phyloP scores from a whole-genome alignment of 495 filamentous ascomycete genomes.

The Umbilicaria muhlenbergii region DNA sequence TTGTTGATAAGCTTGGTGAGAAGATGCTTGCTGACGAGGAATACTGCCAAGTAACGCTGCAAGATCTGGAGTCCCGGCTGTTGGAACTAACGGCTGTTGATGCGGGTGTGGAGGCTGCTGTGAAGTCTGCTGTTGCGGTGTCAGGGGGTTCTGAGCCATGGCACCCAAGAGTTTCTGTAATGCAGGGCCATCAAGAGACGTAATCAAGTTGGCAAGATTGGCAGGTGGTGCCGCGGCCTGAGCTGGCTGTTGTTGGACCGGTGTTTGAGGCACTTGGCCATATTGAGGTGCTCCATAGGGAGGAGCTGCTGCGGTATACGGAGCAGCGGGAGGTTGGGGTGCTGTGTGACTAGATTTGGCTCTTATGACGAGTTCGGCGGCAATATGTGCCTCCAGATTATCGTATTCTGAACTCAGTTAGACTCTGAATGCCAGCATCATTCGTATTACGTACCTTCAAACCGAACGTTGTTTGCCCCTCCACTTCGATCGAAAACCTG shows the following conservation, averaged over 20 bases:
- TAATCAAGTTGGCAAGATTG: conserved; percentile 40
- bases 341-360: conserved; percentile 46
- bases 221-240: conserved; percentile 13
- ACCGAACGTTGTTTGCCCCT: conserved; percentile 55
- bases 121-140: conserved; percentile 8
- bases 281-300: conserved; percentile 29
- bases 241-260: conserved; percentile 17
- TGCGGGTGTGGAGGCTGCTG: conserved; percentile 28
- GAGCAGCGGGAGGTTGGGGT: conserved; percentile 22
- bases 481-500: conserved; percentile 72
- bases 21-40: conserved; percentile 21
- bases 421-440: background rate
- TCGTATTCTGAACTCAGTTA: conserved; percentile 47
- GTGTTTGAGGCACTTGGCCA: conserved; percentile 7
- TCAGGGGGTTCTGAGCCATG: conserved; percentile 25
- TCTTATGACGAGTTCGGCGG: conserved; percentile 63
- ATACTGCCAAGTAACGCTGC: conserved; percentile 40
- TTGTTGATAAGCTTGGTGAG: conserved; percentile 14
- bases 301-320: conserved; percentile 27
- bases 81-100: conserved; percentile 24
- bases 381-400: conserved; percentile 58
- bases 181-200: conserved; percentile 51
- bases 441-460: conserved; percentile 39
- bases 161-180: conserved; percentile 59
- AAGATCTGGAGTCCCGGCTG: conserved; percentile 37